Percentiles rank a stretch among this genome's conserved stretches.
These are phyloP conservation scores for Trametes meyenii DNA, from an alignment of 768 basidiomycete species.

Conservation along the genomic window DNA sequence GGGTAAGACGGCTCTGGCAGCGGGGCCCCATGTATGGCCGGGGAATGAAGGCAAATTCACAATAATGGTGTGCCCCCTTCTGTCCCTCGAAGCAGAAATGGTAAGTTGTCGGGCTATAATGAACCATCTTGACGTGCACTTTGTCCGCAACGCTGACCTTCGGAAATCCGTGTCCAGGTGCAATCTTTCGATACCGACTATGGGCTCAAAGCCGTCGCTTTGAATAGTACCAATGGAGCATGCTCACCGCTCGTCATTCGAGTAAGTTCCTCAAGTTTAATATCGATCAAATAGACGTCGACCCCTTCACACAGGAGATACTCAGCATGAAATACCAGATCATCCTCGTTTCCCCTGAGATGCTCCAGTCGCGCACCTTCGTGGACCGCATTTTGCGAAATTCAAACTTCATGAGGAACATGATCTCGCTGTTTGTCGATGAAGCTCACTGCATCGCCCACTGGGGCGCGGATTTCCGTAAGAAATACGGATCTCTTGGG, in stretches of 20 bases:
- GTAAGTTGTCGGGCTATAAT: slow-evolving; percentile 26
- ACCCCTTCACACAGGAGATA: slow-evolving; percentile 21
- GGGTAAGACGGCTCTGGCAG: slow-evolving; percentile 44
- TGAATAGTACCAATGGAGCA: slow-evolving; percentile 38
- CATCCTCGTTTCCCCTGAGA: slow-evolving; percentile 34
- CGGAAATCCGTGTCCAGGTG: slow-evolving; percentile 26
- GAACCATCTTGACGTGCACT: slow-evolving; percentile 21
- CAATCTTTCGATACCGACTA: slow-evolving; percentile 38
- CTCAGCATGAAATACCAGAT: slow-evolving; percentile 28
- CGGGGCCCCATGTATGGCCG: slow-evolving; percentile 39
- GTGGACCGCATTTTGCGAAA: slow-evolving; percentile 30
- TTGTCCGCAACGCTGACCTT: slow-evolving; percentile 20
- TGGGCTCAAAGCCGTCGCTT: slow-evolving; percentile 33
- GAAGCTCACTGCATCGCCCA: slow-evolving; percentile 37
- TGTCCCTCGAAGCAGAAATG: slow-evolving; percentile 44
- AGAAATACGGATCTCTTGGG: slow-evolving; percentile 30
- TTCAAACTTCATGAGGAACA: slow-evolving; percentile 16
- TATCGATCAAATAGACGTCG: no score
- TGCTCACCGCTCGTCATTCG: slow-evolving; percentile 31
- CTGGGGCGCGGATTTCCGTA: slow-evolving; percentile 36
- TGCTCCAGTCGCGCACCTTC: slow-evolving; percentile 33
- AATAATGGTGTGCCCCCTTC: slow-evolving; percentile 42
- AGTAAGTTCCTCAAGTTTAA: slow-evolving; percentile 29
- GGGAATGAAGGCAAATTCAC: slow-evolving; percentile 32
- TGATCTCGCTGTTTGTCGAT: slow-evolving; percentile 34